phyloP scores from a whole-genome alignment of 352 stramenopile species.

The Phytophthora cactorum region DNA sequence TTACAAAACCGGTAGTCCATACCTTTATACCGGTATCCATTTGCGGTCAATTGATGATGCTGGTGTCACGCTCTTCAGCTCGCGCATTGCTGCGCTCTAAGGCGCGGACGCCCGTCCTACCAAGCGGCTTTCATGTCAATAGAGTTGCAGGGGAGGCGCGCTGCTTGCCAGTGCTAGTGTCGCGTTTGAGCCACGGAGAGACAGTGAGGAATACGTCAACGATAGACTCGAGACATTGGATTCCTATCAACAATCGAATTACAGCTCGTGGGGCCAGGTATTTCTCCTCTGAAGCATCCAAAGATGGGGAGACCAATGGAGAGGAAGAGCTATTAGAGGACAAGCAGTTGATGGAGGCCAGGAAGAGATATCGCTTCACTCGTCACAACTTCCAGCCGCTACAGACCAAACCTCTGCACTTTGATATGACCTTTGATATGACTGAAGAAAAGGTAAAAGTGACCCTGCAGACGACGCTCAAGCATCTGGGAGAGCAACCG shows the following conservation, averaged over 20 bases:
- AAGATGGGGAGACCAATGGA: background rate
- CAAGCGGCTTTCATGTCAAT: background rate
- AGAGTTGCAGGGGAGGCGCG: conserved; percentile 1
- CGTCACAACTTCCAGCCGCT: conserved; percentile 71
- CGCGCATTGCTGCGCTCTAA: conserved; percentile 17
- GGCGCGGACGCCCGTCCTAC: background rate
- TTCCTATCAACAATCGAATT: background rate
- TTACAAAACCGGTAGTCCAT: too few relatives aligned
- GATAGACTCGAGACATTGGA: background rate
- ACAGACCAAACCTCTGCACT: conserved; percentile 72
- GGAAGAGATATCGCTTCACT: conserved; percentile 80
- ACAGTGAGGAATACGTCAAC: background rate
- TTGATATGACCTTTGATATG: conserved; percentile 84
- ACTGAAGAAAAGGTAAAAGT: conserved; percentile 63
- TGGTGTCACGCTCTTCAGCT: background rate
- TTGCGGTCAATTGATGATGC: background rate
- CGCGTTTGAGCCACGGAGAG: conserved; percentile 2
- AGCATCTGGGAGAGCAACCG: conserved; percentile 45
- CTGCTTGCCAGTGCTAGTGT: conserved; percentile 15
- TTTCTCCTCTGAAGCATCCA: conserved; percentile 8
- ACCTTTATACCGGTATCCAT: background rate
- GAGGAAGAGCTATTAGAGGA: background rate
- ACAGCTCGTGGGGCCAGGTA: background rate
- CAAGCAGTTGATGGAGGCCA: conserved; percentile 14
- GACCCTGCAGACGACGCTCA: conserved; percentile 74